phyloP scores from a whole-genome alignment of 2,329 filamentous ascomycete species.

The Paecilomyces dactylethromorphus region DNA sequence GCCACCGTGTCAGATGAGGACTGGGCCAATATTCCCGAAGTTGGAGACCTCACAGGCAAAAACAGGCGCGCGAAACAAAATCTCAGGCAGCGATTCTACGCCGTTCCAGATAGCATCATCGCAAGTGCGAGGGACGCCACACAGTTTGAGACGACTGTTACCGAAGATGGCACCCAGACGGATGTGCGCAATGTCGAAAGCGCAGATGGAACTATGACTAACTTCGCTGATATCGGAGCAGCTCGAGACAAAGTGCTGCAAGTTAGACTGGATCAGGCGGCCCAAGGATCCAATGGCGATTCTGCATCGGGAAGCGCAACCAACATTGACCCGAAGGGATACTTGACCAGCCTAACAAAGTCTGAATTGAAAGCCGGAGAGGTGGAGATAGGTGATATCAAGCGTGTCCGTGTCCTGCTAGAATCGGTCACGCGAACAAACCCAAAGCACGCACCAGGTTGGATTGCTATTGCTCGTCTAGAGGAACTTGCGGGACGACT shows the following conservation, averaged over 20 bases:
- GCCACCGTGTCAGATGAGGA: constrained; percentile 88
- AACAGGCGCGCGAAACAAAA: constrained; percentile 81
- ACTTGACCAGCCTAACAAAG: constrained; percentile 84
- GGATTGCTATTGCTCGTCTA: constrained; percentile 87
- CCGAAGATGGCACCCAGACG: constrained; percentile 63
- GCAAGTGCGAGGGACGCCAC: constrained; percentile 74
- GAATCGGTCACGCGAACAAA: constrained; percentile 98
- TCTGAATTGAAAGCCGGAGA: constrained; percentile 73
- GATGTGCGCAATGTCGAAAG: constrained; percentile 41
- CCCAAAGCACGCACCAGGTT: constrained; percentile 86
- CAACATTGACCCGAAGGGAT: constrained; percentile 90
- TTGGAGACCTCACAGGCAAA: constrained; percentile 92
- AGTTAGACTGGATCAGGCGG: constrained; percentile 87
- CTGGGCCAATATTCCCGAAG: constrained; percentile 91
- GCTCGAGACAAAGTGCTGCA: constrained; percentile 93
- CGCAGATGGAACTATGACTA: constrained; percentile 84
- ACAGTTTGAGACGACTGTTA: constrained; percentile 82
- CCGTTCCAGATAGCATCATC: constrained; percentile 91
- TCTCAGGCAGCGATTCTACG: constrained; percentile 80
- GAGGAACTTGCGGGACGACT: constrained; percentile 91
- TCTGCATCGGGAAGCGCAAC: constrained; percentile 73
- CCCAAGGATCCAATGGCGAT: constrained; percentile 62
- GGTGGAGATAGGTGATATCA: constrained; percentile 86
- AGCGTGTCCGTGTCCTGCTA: constrained; percentile 83
- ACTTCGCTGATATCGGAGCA: constrained; percentile 95